A percentile compares a stretch with the other conserved stretches of the same genome.
These are phyloP conservation scores for Epithele typhae DNA, from an alignment of 768 basidiomycete species.

Conservation along the genomic window DNA sequence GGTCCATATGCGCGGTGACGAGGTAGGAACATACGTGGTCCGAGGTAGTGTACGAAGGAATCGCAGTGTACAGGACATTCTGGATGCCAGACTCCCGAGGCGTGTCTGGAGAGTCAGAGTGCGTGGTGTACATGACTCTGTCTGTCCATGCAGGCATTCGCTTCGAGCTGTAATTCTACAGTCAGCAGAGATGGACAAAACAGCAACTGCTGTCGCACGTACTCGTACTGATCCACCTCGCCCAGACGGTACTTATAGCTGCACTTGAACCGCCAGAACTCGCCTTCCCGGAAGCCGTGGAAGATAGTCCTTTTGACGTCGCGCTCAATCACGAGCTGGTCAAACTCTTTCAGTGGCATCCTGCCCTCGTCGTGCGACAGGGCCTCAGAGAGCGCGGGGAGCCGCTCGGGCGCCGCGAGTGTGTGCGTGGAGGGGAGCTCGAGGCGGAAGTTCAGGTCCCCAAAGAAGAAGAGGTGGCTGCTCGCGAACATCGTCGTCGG, in stretches of 20 bases:
- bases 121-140: slow-evolving; percentile 80
- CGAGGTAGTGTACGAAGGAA: slow-evolving; percentile 81
- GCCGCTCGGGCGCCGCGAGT: slow-evolving; percentile 30
- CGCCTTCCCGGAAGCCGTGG: slow-evolving; percentile 76
- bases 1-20: not conserved
- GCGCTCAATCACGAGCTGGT: slow-evolving; percentile 65
- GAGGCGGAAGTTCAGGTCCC: slow-evolving; percentile 91
- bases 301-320: slow-evolving; percentile 58
- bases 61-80: slow-evolving; percentile 71
- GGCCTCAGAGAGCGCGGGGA: slow-evolving; percentile 32
- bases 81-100: slow-evolving; percentile 49
- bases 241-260: slow-evolving; percentile 87
- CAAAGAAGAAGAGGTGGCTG: slow-evolving; percentile 89
- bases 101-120: slow-evolving; percentile 55
- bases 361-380: slow-evolving; percentile 43
- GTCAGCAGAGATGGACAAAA: slow-evolving; percentile 1
- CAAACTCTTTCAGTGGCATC: slow-evolving; percentile 62
- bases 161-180: slow-evolving; percentile 40
- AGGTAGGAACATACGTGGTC: slow-evolving; percentile 66
- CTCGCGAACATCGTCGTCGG: slow-evolving; percentile 73
- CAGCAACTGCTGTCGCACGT: slow-evolving; percentile 16
- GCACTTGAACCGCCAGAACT: slow-evolving; percentile 83
- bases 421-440: slow-evolving; percentile 54
- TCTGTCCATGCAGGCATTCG: slow-evolving; percentile 93
- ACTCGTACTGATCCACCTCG: slow-evolving; percentile 81